Evolutionary conservation across 179 eudicot genomes (phyloP).

Genomic region (Drosera spatulata): DNA sequence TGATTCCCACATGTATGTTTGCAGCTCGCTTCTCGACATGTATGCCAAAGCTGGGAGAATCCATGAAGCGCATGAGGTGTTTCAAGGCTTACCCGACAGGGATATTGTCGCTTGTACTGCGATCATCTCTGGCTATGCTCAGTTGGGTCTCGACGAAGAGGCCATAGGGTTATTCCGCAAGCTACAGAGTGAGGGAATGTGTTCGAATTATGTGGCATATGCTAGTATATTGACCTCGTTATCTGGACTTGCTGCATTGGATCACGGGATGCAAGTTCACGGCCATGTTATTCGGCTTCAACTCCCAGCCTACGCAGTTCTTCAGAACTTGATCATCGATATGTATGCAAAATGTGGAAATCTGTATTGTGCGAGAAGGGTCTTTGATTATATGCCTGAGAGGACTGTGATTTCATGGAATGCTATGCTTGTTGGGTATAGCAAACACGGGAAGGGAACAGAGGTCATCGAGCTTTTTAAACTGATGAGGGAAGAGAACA

Average conservation of each 20-base stretch:
- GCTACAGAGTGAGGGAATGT: slow-evolving; percentile 27
- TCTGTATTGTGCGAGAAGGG: slow-evolving; percentile 28
- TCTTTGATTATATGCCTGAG: slow-evolving; percentile 29
- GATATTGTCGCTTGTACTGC: slow-evolving; percentile 15
- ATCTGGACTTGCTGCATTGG: slow-evolving; percentile 39
- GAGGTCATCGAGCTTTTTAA: slow-evolving; percentile 27
- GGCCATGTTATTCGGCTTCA: slow-evolving; percentile 19
- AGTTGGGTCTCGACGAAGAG: slow-evolving; percentile 36
- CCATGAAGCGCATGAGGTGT: slow-evolving; percentile 26
- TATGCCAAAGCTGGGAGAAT: slow-evolving; percentile 34
- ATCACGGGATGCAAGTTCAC: slow-evolving; percentile 43
- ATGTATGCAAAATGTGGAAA: slow-evolving; percentile 48
- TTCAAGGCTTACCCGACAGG: slow-evolving; percentile 18
- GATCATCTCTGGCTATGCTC: slow-evolving; percentile 35
- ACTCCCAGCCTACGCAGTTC: slow-evolving; percentile 24
- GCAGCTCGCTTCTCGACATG: slow-evolving; percentile 82
- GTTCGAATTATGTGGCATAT: slow-evolving; percentile 47
- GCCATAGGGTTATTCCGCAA: slow-evolving; percentile 27
- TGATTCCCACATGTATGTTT: slow-evolving; percentile 65
- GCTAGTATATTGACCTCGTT: slow-evolving; percentile 62
- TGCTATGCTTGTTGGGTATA: slow-evolving; percentile 38
- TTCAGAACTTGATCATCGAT: slow-evolving; percentile 35
- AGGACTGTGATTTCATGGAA: slow-evolving; percentile 39
- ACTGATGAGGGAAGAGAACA: slow-evolving; percentile 24
- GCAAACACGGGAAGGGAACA: slow-evolving; percentile 34